Evolutionary conservation across 1,284 basidiomycete species (phyloP).

Genomic region (Hemileia vastatrix): DNA sequence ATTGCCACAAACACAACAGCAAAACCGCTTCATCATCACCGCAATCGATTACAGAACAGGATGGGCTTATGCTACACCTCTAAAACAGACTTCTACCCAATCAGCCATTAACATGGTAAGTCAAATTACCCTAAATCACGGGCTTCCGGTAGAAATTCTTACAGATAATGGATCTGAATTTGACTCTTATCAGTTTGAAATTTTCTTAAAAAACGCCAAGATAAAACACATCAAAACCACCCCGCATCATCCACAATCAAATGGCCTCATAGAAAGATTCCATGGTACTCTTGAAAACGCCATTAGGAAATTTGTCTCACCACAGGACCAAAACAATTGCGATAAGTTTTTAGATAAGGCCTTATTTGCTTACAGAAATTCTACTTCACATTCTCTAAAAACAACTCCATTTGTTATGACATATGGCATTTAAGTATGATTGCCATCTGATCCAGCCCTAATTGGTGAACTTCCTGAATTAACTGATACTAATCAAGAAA

Average conservation of each 20-base stretch:
- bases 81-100: not conserved
- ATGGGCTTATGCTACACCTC: constrained; percentile 1
- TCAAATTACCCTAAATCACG: not conserved
- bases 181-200: not conserved
- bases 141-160: not conserved
- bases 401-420: constrained; percentile 1
- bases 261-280: constrained; percentile 8
- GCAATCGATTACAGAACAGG: constrained; percentile 12
- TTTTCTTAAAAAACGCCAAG: not conserved
- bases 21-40: not conserved
- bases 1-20: not conserved
- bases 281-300: not conserved
- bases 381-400: not conserved
- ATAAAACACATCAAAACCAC: not conserved
- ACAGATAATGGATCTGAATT: constrained; percentile 9
- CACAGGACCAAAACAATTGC: constrained; percentile 4
- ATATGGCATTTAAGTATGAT: too few relatives aligned
- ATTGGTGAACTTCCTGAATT: too few relatives aligned
- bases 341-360: not conserved
- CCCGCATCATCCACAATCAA: constrained; percentile 9
- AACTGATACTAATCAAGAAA: too few relatives aligned
- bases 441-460: too few relatives aligned
- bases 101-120: not conserved
- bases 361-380: constrained; percentile 1
- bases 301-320: not conserved